Evolutionary conservation across 2,329 filamentous ascomycete genomes (phyloP).

Genomic region (Clonostachys chloroleuca): DNA sequence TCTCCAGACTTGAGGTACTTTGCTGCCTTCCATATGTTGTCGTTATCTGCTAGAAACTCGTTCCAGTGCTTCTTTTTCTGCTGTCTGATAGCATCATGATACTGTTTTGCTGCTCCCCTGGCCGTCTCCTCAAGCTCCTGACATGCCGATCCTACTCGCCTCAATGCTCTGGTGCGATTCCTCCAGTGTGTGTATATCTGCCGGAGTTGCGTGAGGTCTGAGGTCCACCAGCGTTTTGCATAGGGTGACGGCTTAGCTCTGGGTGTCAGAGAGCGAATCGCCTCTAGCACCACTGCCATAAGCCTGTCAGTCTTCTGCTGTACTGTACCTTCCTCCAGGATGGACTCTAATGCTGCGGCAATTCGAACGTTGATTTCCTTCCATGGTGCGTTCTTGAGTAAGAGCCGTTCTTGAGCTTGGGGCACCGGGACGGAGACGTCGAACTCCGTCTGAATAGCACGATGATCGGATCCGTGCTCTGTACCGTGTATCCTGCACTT

Average conservation of each 20-base stretch:
- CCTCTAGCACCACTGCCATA: not conserved
- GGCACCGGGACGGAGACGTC: constrained; percentile 7
- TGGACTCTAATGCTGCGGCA: not conserved
- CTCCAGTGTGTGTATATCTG: constrained; percentile 3
- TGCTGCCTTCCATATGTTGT: constrained; percentile 16
- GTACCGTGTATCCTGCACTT: constrained; percentile 7
- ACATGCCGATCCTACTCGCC: not conserved
- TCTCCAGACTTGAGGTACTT: constrained; percentile 12
- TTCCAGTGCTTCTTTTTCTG: constrained; percentile 16
- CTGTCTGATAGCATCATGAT: constrained; percentile 8
- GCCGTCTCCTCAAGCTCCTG: constrained; percentile 1
- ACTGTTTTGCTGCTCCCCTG: constrained; percentile 2
- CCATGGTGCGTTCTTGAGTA: not conserved
- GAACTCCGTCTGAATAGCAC: constrained; percentile 20
- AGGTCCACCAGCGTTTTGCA: constrained; percentile 2
- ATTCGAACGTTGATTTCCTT: not conserved
- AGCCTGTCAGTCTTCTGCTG: constrained; percentile 2
- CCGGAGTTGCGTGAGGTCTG: not conserved
- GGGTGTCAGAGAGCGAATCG: not conserved
- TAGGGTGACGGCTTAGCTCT: constrained; percentile 1
- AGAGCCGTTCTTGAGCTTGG: constrained; percentile 3
- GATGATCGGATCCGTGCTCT: constrained; percentile 20
- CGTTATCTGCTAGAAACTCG: constrained; percentile 13
- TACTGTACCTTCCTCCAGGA: constrained; percentile 6
- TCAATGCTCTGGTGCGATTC: constrained; percentile 1